A percentile compares a stretch with the other conserved stretches of the same genome.
Conservation (phyloP, 495 filamentous ascomycete species). For the Hyaloscypha hepaticicola region DNA sequence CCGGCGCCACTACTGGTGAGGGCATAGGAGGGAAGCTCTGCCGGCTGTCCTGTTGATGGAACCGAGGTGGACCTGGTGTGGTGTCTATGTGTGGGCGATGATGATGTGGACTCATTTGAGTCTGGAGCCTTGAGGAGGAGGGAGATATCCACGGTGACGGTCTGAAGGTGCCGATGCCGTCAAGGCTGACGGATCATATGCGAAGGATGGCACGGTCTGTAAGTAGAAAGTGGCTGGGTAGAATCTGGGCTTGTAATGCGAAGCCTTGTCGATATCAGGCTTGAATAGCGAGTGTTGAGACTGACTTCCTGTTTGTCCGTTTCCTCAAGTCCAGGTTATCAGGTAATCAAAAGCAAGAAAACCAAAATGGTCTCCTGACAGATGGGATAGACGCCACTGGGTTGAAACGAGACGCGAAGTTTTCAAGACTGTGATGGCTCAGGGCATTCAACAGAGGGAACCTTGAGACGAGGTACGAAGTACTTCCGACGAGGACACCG, state of each 20-base stretch:
- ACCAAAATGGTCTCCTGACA: conserved; percentile 17
- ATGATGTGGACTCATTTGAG: conserved; percentile 70
- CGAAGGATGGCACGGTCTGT: conserved; percentile 22
- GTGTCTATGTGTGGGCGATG: conserved; percentile 41
- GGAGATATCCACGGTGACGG: conserved; percentile 88
- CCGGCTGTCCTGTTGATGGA: conserved; percentile 36
- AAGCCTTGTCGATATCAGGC: conserved; percentile 25
- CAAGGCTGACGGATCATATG: conserved; percentile 34
- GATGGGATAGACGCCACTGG: conserved; percentile 22
- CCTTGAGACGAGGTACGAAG: conserved; percentile 35
- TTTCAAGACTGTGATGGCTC: conserved; percentile 22
- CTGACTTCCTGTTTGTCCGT: conserved; percentile 26
- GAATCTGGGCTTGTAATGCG: conserved; percentile 16
- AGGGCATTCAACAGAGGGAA: conserved; percentile 24
- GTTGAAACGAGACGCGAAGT: conserved; percentile 27
- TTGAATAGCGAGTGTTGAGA: conserved; percentile 13
- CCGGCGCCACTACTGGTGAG: conserved; percentile 16
- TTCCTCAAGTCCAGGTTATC: conserved; percentile 7
- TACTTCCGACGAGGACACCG: conserved; percentile 31
- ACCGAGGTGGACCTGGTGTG: conserved; percentile 51
- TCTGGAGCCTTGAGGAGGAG: conserved; percentile 74
- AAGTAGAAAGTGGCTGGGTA: conserved; percentile 12
- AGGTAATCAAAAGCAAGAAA: conserved; percentile 16
- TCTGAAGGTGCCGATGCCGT: conserved; percentile 34
- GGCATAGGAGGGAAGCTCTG: conserved; percentile 25